phyloP scores from a whole-genome alignment of 495 filamentous ascomycete genomes.

The Penicillium odoratum region DNA sequence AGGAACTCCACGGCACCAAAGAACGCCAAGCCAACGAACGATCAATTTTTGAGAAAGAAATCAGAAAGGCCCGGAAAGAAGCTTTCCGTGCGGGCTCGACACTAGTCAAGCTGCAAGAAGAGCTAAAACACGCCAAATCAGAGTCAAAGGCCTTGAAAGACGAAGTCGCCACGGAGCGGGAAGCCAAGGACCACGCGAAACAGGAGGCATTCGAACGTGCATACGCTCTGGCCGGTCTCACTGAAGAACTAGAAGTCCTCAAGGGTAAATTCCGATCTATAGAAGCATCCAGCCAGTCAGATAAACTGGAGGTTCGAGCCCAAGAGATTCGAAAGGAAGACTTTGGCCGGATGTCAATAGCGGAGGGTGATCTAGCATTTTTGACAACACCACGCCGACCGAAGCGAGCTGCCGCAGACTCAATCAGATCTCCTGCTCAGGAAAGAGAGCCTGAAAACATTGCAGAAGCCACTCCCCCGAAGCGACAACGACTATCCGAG shows the following conservation, averaged over 20 bases:
- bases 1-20: constrained; percentile 72
- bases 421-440: constrained; percentile 39
- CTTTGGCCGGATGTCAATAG: constrained; percentile 31
- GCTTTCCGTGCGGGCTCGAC: constrained; percentile 78
- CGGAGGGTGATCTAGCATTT: constrained; percentile 38
- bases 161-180: constrained; percentile 51
- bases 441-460: constrained; percentile 55
- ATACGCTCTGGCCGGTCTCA: constrained; percentile 68
- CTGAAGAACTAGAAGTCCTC: constrained; percentile 69
- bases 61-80: constrained; percentile 77
- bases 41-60: constrained; percentile 80
- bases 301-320: constrained; percentile 31
- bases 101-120: constrained; percentile 77
- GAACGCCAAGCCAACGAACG: constrained; percentile 73
- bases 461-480: constrained; percentile 58
- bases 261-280: constrained; percentile 62
- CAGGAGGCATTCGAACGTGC: constrained; percentile 78
- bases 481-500: constrained; percentile 59
- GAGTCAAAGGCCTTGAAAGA: constrained; percentile 53
- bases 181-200: constrained; percentile 55
- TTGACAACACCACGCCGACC: constrained; percentile 36
- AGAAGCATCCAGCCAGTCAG: constrained; percentile 58
- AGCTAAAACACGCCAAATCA: constrained; percentile 67
- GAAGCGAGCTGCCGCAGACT: constrained; percentile 62
- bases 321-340: constrained; percentile 32